These are phyloP conservation scores for Sporothrix inflata DNA, from an alignment of 2,329 filamentous ascomycete genomes.

Conservation along the genomic window DNA sequence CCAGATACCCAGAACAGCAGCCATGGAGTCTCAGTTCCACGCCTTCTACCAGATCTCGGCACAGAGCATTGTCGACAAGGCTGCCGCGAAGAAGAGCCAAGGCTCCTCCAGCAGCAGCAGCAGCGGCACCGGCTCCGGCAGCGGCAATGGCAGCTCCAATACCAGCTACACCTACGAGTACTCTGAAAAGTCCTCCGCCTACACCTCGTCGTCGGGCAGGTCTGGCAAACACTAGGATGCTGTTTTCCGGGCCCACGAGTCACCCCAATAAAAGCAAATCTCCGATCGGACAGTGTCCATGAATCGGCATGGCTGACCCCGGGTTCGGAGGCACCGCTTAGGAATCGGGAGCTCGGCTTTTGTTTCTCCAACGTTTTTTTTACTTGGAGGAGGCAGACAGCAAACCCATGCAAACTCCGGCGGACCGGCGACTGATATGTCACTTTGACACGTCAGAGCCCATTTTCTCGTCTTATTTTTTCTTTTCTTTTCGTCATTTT, in stretches of 20 bases:
- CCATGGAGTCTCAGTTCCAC: slow-evolving; percentile 25
- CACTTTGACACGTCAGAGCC: slow-evolving; percentile 22
- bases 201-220: slow-evolving; percentile 6
- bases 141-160: background rate
- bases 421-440: slow-evolving; percentile 14
- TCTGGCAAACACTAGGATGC: background rate
- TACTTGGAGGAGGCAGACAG: background rate
- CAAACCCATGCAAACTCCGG: slow-evolving; percentile 15
- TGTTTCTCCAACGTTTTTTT: background rate
- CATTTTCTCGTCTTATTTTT: background rate
- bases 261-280: background rate
- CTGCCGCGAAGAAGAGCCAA: slow-evolving; percentile 11
- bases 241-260: no score
- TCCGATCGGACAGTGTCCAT: background rate
- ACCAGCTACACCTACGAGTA: background rate
- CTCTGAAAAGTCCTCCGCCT: slow-evolving; percentile 18
- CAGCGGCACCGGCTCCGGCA: background rate
- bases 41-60: slow-evolving; percentile 24
- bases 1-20: background rate
- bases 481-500: background rate
- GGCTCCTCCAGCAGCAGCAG: background rate
- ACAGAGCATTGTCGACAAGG: slow-evolving; percentile 20
- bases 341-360: slow-evolving; percentile 14
- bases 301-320: slow-evolving; percentile 11
- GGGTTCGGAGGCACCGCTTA: slow-evolving; percentile 2